A percentile compares a stretch with the other conserved stretches of the same genome.
phyloP scores from a whole-genome alignment of 2,329 filamentous ascomycete genomes.

The Hymenoscyphus fructigenus region DNA sequence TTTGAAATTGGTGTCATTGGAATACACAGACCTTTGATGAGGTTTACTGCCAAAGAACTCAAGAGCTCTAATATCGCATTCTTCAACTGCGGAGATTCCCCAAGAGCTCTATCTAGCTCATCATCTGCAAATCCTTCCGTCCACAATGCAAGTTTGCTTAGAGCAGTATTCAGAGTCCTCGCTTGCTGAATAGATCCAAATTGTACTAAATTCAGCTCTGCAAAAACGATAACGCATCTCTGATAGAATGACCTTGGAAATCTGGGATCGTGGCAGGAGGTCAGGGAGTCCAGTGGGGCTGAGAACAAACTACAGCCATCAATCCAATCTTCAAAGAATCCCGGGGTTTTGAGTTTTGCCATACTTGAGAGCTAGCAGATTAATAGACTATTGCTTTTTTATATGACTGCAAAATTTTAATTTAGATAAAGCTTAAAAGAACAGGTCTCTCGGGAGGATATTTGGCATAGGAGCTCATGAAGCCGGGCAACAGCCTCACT shows the following conservation, averaged over 20 bases:
- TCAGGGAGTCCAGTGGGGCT: neutral
- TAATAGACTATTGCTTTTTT: neutral
- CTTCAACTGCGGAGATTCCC: neutral
- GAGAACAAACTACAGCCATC: neutral
- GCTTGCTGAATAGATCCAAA: neutral
- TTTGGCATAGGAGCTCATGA: neutral
- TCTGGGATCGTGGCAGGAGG: neutral
- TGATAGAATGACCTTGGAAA: neutral
- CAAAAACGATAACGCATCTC: neutral
- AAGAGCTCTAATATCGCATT: neutral
- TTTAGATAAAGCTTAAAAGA: too few species aligned
- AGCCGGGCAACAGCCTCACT: slow-evolving; percentile 1
- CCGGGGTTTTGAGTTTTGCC: neutral
- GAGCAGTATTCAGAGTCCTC: neutral
- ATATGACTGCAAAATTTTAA: neutral
- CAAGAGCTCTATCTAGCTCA: neutral
- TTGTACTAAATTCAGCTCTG: neutral
- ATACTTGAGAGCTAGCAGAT: neutral
- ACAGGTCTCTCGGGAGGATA: too few species aligned
- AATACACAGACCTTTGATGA: neutral
- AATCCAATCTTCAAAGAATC: neutral
- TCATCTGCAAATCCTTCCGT: neutral
- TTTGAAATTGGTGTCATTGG: neutral
- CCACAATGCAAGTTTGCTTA: slow-evolving; percentile 5
- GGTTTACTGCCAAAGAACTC: neutral